Evolutionary conservation across 225 moss, liverwort and hornwort species (phyloP), one percentile per base, ranked within the genome.

Genomic region (Straminergon stramineum): DNA sequence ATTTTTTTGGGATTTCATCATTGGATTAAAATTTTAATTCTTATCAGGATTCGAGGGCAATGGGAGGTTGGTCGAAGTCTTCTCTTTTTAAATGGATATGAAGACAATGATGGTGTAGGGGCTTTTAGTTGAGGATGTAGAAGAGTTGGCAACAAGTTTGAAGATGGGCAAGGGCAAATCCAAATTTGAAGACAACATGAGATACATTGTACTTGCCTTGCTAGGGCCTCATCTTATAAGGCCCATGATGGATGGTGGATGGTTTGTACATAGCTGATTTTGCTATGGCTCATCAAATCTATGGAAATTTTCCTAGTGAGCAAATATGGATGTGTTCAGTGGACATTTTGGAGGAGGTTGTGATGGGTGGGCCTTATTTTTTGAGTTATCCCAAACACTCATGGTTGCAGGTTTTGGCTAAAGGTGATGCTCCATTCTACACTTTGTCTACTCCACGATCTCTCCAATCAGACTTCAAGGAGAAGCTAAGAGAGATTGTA

Each of bases 371-470:
- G 13, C 7, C 4, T n/a, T n/a, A 69, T 17, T n/a, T 21, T 0
- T 7, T 2, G n/a, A 22, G 13, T 12, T n/a, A 7, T 69, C 13
- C 7, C 13, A 69, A 69, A 13, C 7, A 69, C 13, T n/a, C 23
- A 3, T 4, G 13, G 4, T 69, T n/a, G 7, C n/a, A 69, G 1
- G 69, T 69, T n/a, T 23, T 69, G 69, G n/a, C 13, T 4, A 4
- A 69, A 69, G n/a, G 23, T 7, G 69, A 69, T 21, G 4, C n/a
- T n/a, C 69, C 13, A 23, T n/a, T 69, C 69, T n/a, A 68, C 3
- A 13, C 7, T 1, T 4, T n/a, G 1, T 69, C 13, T n/a, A n/a
- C 13, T 23, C 13, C 7, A 69, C 2, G 0, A 0, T 3, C 11
- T 11, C 22, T 69, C 6, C 7, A 22, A 7, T 13, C 7, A 22